phyloP scores from a whole-genome alignment of 2,329 filamentous ascomycete species.

The Mycogone perniciosa region DNA sequence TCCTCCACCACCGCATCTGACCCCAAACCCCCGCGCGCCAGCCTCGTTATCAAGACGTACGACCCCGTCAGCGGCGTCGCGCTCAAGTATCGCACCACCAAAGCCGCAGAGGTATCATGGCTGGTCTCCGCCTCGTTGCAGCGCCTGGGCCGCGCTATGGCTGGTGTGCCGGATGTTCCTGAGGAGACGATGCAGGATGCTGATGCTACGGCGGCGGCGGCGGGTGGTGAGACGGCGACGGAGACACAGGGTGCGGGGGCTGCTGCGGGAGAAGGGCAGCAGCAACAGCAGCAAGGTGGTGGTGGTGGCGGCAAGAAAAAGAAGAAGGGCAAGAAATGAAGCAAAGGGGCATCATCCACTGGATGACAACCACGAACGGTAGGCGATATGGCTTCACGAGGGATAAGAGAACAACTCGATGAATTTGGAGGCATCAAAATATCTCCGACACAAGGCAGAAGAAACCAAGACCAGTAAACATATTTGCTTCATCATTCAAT shows the following conservation, averaged over 20 bases:
- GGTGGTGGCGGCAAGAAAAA: constrained; percentile 55
- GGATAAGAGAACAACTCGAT: no score
- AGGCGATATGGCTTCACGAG: no score
- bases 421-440: background rate
- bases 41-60: constrained; percentile 81
- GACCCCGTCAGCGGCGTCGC: constrained; percentile 74
- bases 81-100: constrained; percentile 87
- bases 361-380: background rate
- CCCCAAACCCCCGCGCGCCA: constrained; percentile 53
- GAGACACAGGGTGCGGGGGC: constrained; percentile 17
- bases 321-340: constrained; percentile 62
- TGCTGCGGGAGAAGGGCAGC: constrained; percentile 21
- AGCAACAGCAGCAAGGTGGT: constrained; percentile 24
- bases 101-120: constrained; percentile 82
- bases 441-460: background rate
- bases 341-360: background rate
- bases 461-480: background rate
- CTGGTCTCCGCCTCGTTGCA: constrained; percentile 68
- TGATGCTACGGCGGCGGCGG: constrained; percentile 18
- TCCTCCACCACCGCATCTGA: constrained; percentile 24
- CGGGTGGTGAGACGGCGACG: constrained; percentile 20
- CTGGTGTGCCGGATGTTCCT: constrained; percentile 42
- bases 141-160: constrained; percentile 64
- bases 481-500: background rate
- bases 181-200: constrained; percentile 40